A percentile compares a stretch with the other conserved stretches of the same genome.
Conservation (phyloP, 345 rosid species). For the Turritis glabra region DNA sequence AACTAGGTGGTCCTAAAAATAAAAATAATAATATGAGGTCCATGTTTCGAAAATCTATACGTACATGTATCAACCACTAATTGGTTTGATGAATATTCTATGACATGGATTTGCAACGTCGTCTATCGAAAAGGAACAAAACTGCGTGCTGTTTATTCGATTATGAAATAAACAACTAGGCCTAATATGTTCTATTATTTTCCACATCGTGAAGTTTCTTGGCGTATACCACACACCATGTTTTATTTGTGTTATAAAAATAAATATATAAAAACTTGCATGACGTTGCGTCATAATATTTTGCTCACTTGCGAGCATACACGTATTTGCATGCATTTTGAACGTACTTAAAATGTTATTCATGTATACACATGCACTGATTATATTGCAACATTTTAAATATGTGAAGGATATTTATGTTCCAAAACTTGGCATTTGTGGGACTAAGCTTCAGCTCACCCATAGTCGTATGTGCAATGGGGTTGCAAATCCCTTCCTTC, state of each 20-base stretch:
- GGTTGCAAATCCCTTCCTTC: constrained; percentile 61
- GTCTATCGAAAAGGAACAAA: neutral
- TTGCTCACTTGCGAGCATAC: neutral
- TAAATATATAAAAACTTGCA: constrained; percentile 12
- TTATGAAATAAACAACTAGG: constrained; percentile 1
- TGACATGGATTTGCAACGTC: constrained; percentile 13
- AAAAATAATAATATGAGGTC: constrained; percentile 1
- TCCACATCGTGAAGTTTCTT: constrained; percentile 33
- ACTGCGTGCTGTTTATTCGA: constrained; percentile 15
- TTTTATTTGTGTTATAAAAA: constrained; percentile 6
- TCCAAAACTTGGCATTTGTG: constrained; percentile 69
- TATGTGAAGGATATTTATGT: constrained; percentile 52
- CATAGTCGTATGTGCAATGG: constrained; percentile 83
- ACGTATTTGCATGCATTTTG: constrained; percentile 17
- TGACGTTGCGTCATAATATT: neutral
- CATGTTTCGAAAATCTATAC: neutral
- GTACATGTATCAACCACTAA: constrained; percentile 6
- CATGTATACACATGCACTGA: constrained; percentile 7
- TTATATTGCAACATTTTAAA: constrained; percentile 6
- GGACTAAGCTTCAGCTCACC: constrained; percentile 78
- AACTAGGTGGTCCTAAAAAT: constrained; percentile 20
- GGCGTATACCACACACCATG: constrained; percentile 19
- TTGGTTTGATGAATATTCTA: neutral
- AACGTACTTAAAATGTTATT: constrained; percentile 4
- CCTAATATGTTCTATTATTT: neutral